Evolutionary conservation across 345 rosid genomes (phyloP), one percentile per base, ranked within the genome.

Genomic region (Dipteronia sinensis): DNA sequence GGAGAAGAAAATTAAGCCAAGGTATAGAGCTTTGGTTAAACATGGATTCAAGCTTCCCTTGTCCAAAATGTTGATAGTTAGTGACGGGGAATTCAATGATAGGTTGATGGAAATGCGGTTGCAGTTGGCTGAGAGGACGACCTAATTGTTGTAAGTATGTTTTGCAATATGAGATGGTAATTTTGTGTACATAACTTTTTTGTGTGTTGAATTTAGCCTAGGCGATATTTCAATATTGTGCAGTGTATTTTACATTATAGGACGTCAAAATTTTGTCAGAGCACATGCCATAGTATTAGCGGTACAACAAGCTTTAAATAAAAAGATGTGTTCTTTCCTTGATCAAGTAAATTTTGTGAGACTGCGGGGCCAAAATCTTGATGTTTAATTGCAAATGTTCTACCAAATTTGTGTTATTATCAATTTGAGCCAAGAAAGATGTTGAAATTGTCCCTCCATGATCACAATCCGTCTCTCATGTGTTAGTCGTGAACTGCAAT

Each of bases 1-100:
- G 81, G 98, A 93, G 80, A 79, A 86, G 81, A 95, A 89, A 91
- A 95, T 95, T 44, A 92, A 83, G 84, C 97, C 97, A 1, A 85
- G 99, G 69, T 90, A 92, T 85, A 81, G 83, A 67, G 81, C 87
- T 89, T 77, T 95, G 82, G 85, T 76, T 29, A 86, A 88, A 82
- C 86, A 81, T 75, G 90, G 94, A 42, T 73, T 92, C 1, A 76
- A 75, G 77, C 80, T 92, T 80, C 91, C 94, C 0, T 75, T 95
- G 85, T 82, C 88, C 20, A 85, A 89, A 71, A 93, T 93, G 98
- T 79, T 95, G 86, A 92, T 69, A 88, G 85, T 90, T 74, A 93
- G 92, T 78, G 97, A 92, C 80, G 98, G 92, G 1, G 98, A 91
- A 80, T 91, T 95, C 81, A 82, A 75, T 11, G 79, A 75, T 4